Evolutionary conservation across 169 alveolate genomes (phyloP).

Genomic region (Pseudocohnilembus persalinus): DNA sequence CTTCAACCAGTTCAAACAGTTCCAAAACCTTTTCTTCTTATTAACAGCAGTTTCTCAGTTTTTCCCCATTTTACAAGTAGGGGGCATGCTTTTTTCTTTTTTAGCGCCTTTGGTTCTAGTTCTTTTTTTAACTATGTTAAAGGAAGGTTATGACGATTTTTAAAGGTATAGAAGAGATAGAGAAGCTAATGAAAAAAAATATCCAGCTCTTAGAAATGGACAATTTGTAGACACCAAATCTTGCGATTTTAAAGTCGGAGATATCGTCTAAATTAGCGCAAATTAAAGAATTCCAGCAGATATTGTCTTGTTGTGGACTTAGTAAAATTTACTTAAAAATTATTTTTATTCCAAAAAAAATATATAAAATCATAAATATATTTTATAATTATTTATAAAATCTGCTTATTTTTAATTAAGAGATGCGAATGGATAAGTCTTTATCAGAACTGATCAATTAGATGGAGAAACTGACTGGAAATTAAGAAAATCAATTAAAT

Average conservation of each 20-base stretch:
- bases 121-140: constrained; percentile 52
- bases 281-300: constrained; percentile 98
- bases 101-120: constrained; percentile 72
- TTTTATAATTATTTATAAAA: constrained; percentile 51
- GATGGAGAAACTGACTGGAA: constrained; percentile 99
- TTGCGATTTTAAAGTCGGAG: constrained; percentile 90
- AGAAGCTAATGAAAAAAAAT: constrained; percentile 62
- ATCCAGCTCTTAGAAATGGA: constrained; percentile 42
- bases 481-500: constrained; percentile 90
- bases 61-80: constrained; percentile 64
- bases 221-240: constrained; percentile 78
- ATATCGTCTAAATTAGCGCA: constrained; percentile 88
- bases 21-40: constrained; percentile 71
- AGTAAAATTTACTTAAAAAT: constrained; percentile 14
- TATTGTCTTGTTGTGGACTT: constrained; percentile 88
- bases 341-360: no score
- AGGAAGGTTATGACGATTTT: constrained; percentile 72
- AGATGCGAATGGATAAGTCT: constrained; percentile 71
- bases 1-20: constrained; percentile 66
- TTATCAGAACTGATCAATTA: constrained; percentile 97
- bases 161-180: constrained; percentile 44
- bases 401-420: constrained; percentile 10
- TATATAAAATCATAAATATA: no score
- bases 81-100: constrained; percentile 68
- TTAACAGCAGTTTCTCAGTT: constrained; percentile 67